These are phyloP conservation scores for Leptographium radiaticola DNA, from an alignment of 2,329 filamentous ascomycete species.

Conservation along the genomic window DNA sequence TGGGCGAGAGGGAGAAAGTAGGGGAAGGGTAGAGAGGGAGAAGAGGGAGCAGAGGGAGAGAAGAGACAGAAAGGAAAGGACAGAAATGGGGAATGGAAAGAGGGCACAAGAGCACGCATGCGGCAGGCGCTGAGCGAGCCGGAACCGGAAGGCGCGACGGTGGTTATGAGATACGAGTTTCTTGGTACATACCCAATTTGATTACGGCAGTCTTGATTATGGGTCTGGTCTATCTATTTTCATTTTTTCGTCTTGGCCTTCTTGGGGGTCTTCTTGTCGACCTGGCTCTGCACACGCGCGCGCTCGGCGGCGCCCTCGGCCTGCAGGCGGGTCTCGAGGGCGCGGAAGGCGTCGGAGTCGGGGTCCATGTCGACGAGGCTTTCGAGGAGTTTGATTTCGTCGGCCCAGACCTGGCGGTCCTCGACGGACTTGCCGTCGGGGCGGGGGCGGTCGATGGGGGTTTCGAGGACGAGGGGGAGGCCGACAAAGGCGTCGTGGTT, in stretches of 20 bases:
- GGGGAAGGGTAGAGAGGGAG: not conserved
- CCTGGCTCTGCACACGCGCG: constrained; percentile 62
- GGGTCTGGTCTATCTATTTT: not conserved
- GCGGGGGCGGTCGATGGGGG: constrained; percentile 68
- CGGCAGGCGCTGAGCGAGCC: no score
- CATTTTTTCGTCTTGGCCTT: constrained; percentile 14
- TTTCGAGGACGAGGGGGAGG: constrained; percentile 88
- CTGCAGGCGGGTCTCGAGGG: constrained; percentile 51
- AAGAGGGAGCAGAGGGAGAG: not conserved
- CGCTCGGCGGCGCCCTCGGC: constrained; percentile 59
- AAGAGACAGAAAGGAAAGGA: not conserved
- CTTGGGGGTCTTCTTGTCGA: constrained; percentile 53
- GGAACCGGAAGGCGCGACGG: no score
- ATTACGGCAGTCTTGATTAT: no score
- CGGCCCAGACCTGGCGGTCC: constrained; percentile 76
- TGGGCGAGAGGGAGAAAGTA: constrained; percentile 25
- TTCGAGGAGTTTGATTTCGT: constrained; percentile 91
- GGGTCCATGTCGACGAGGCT: constrained; percentile 73
- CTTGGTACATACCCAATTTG: no score
- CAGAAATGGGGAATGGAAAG: not conserved
- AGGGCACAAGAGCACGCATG: not conserved
- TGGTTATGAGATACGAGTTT: no score
- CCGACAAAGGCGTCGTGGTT: constrained; percentile 66
- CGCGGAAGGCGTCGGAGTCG: constrained; percentile 58
- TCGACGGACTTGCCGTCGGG: constrained; percentile 55